Evolutionary conservation across 371 early-diverging fungal genomes (phyloP).

Genomic region (Actinomortierella wolfii): DNA sequence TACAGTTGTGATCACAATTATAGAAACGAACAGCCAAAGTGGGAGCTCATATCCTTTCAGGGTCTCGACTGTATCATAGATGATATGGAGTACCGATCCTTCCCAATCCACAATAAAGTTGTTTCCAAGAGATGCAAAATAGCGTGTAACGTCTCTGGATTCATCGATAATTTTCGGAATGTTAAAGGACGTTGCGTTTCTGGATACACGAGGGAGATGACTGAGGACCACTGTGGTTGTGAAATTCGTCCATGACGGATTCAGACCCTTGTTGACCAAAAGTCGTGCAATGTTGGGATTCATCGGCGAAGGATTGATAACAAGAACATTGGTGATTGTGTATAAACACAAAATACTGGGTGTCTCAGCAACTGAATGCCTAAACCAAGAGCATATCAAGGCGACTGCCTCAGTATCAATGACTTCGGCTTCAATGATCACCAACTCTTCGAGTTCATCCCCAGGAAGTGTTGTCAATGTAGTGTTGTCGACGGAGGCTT

Average conservation of each 20-base stretch:
- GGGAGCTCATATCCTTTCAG: conserved; percentile 6
- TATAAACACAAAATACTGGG: conserved; percentile 5
- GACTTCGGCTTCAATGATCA: conserved; percentile 7
- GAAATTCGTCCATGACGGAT: neutral
- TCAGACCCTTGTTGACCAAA: neutral
- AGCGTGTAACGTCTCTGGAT: neutral
- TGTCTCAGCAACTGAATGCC: neutral
- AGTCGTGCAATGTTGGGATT: conserved; percentile 4
- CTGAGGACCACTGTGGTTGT: neutral
- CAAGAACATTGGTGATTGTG: neutral
- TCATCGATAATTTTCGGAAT: conserved; percentile 1
- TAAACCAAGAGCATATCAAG: neutral
- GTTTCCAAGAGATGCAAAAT: conserved; percentile 2
- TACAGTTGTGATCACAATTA: neutral
- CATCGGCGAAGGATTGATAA: neutral
- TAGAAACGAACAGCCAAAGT: neutral
- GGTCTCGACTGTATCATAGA: conserved; percentile 9
- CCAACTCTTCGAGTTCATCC: neutral
- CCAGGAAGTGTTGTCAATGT: neutral
- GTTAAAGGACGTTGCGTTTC: neutral
- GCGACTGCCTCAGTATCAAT: neutral
- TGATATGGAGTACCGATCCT: conserved; percentile 1
- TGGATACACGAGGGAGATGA: neutral
- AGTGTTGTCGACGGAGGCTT: conserved; percentile 8
- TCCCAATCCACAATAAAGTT: conserved; percentile 14